Evolutionary conservation across 345 rosid species (phyloP).

Genomic region (Erodium maritimum): DNA sequence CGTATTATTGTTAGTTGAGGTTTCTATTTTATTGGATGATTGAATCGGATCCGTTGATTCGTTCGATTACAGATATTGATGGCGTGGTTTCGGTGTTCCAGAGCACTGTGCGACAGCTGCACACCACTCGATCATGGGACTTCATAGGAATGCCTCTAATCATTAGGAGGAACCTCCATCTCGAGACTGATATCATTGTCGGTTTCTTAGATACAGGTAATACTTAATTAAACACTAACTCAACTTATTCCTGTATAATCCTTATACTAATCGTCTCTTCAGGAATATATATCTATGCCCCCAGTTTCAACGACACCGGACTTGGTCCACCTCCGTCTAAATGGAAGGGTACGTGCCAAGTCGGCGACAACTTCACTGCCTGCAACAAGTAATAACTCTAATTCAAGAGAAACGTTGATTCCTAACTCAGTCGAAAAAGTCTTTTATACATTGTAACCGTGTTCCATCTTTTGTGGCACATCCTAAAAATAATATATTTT

Average conservation of each 20-base stretch:
- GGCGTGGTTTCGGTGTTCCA: neutral
- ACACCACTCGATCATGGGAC: neutral
- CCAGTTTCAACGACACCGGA: neutral
- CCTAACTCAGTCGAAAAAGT: no score
- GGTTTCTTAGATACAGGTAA: neutral
- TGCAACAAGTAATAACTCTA: slow-evolving; percentile 7
- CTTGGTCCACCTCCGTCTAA: slow-evolving; percentile 3
- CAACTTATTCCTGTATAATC: no score
- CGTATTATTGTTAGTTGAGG: no score
- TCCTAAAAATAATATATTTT: no score
- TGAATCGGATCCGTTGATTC: neutral
- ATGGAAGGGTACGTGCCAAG: slow-evolving; percentile 9
- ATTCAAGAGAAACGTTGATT: no score
- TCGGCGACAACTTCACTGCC: slow-evolving; percentile 1
- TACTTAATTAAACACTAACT: no score
- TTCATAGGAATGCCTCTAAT: neutral
- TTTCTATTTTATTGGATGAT: no score
- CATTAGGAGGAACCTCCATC: neutral
- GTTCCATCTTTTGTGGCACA: no score
- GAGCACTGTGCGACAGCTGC: neutral
- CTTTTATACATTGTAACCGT: no score
- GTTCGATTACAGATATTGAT: neutral
- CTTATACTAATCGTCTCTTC: neutral
- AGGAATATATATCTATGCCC: neutral
- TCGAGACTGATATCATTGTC: neutral